Conservation (phyloP, 176 grass and related monocot genomes). For the Zizania latifolia region DNA sequence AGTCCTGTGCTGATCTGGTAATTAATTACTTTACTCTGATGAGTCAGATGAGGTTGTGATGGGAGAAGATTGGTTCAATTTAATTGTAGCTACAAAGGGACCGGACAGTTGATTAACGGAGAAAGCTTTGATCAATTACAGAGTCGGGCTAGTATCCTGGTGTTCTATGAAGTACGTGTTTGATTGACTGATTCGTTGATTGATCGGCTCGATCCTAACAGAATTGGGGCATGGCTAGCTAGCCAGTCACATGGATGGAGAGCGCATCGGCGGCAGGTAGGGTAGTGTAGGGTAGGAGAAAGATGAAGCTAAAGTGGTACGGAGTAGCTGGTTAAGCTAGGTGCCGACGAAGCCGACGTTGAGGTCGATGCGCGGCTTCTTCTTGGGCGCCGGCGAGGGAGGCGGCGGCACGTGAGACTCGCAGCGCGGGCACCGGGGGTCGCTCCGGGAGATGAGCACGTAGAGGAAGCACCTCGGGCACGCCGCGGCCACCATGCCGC, state of each 20-base stretch:
- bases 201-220: too few relatives aligned
- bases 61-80: too few relatives aligned
- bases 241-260: background rate
- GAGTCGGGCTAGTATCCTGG: too few relatives aligned
- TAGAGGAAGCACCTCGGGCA: conserved; percentile 89
- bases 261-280: too few relatives aligned
- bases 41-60: too few relatives aligned
- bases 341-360: conserved; percentile 45
- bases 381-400: conserved; percentile 19
- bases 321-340: too few relatives aligned
- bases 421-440: conserved; percentile 80
- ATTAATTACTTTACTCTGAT: too few relatives aligned
- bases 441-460: conserved; percentile 77
- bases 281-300: background rate
- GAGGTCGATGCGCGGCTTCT: conserved; percentile 77
- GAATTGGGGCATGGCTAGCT: background rate
- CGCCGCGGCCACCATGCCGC: conserved; percentile 67
- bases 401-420: conserved; percentile 57
- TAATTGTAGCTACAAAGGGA: background rate
- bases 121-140: background rate
- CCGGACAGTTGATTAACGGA: background rate
- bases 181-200: background rate
- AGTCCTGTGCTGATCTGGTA: too few relatives aligned
- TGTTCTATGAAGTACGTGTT: too few relatives aligned
- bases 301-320: too few relatives aligned